Conservation (phyloP, 2,329 filamentous ascomycete genomes). For the Nemania sp. region DNA sequence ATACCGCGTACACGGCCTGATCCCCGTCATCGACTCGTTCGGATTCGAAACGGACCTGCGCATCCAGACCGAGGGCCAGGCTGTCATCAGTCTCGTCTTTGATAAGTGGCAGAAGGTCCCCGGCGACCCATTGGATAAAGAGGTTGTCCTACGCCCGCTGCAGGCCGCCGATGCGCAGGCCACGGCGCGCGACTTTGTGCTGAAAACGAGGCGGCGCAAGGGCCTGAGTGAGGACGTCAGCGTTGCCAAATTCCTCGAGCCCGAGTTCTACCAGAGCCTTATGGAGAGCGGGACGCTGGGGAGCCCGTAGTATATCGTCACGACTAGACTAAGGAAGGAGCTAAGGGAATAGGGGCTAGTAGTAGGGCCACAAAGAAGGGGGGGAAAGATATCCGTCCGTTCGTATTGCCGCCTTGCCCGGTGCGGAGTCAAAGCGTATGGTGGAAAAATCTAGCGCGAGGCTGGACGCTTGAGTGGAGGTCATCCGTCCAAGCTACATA, state of each 20-base stretch:
- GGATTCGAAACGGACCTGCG: slow-evolving; percentile 97
- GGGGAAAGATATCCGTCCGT: not conserved
- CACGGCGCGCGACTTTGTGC: slow-evolving; percentile 93
- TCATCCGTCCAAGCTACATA: not conserved
- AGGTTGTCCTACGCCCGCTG: slow-evolving; percentile 82
- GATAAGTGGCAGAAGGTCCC: slow-evolving; percentile 97
- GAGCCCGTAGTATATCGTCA: slow-evolving; percentile 34
- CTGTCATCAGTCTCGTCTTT: slow-evolving; percentile 91
- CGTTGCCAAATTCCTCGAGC: slow-evolving; percentile 95
- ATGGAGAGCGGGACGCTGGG: slow-evolving; percentile 91
- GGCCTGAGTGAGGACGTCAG: slow-evolving; percentile 95
- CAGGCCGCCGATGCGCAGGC: slow-evolving; percentile 90
- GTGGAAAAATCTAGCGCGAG: not conserved
- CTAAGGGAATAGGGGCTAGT: not conserved
- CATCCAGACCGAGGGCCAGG: slow-evolving; percentile 94
- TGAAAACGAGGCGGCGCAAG: slow-evolving; percentile 94
- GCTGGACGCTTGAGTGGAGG: not conserved
- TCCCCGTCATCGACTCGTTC: slow-evolving; percentile 97
- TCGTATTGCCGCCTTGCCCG: not conserved
- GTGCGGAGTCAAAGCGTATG: not conserved
- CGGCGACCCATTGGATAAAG: slow-evolving; percentile 91
- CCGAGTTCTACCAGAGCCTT: slow-evolving; percentile 88
- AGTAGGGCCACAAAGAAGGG: not conserved
- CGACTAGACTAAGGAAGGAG: not conserved
- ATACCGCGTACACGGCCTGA: slow-evolving; percentile 88